Evolutionary conservation across 352 stramenopile genomes (phyloP), one percentile per base, ranked within the genome.

Genomic region (Phytophthora brassicae): DNA sequence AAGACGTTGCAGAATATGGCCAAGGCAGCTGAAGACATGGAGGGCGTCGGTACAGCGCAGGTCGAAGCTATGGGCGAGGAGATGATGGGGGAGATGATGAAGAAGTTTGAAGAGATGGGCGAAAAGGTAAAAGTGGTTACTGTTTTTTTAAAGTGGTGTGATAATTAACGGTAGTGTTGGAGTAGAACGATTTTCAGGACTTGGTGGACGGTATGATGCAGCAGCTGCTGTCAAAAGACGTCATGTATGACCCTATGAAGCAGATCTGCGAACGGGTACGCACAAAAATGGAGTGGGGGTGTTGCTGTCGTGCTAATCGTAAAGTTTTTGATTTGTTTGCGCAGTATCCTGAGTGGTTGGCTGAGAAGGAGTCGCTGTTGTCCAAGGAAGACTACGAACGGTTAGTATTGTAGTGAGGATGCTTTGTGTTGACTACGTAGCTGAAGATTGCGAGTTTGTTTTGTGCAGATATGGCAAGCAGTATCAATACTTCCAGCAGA

Each of bases 201-300:
- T 63, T 99, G 20, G 88, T 99, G 3, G 96, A 99, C 64, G 92
- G 94, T 26, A 99, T 99, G 87, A 99, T 99, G 96, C 81, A 98
- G 71, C 96, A 99, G 64, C 57, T 99, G 43, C 73, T 99, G 57
- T 95, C 89, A 39, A 98, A 98, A 64, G 97, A 99, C 60, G 77
- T 99, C 47, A 99, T 99, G 97, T 99, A 99, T 79, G 94, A 99
- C 64, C 97, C 97, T 11, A 99, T 99, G 77, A 97, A 97, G 77
- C 84, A 96, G 66, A 94, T 96, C 58, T 97, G 86, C 71, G 96
- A 98, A 22, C 71, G 83, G 64, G 83, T 92, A 68, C 36, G 78
- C 31, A 36, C 7, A 45, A 9, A 1, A 5, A 0, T 13, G 24
- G 20, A 29, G 43, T 66, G 26, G 36, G 12, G 47, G 23, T 56